Percentiles rank a stretch among this genome's conserved stretches.
Conservation (phyloP, 2,329 filamentous ascomycete species). For the Akanthomyces muscarius region DNA sequence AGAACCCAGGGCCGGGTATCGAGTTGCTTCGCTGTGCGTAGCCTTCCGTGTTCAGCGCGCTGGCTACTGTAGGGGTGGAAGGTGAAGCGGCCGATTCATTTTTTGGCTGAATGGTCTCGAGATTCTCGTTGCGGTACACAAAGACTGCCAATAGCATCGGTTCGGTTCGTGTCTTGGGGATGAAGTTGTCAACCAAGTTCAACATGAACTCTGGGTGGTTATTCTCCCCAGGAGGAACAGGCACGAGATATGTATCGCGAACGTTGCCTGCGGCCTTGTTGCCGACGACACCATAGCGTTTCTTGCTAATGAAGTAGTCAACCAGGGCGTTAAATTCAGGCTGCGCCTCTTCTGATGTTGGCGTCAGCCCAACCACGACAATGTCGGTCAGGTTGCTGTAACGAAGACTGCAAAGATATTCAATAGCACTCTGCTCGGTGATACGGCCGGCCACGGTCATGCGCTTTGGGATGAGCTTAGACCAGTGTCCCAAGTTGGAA, state of each 20-base stretch:
- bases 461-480: slow-evolving; percentile 65
- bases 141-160: slow-evolving; percentile 80
- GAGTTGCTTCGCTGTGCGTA: slow-evolving; percentile 44
- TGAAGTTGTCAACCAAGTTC: slow-evolving; percentile 77
- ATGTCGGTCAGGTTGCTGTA: slow-evolving; percentile 82
- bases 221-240: slow-evolving; percentile 67
- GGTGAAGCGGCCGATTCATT: slow-evolving; percentile 16
- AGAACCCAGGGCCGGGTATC: slow-evolving; percentile 49
- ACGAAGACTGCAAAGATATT: slow-evolving; percentile 83
- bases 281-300: slow-evolving; percentile 82
- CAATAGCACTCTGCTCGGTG: slow-evolving; percentile 74
- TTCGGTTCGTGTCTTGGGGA: slow-evolving; percentile 68
- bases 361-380: slow-evolving; percentile 69
- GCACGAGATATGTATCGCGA: slow-evolving; percentile 87
- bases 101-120: slow-evolving; percentile 30
- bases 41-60: slow-evolving; percentile 30
- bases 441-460: slow-evolving; percentile 77
- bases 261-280: slow-evolving; percentile 72
- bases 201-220: slow-evolving; percentile 81
- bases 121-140: slow-evolving; percentile 66
- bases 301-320: slow-evolving; percentile 78
- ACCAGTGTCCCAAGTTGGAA: slow-evolving; percentile 61
- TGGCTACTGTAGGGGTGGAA: slow-evolving; percentile 18
- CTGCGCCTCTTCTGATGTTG: slow-evolving; percentile 56
- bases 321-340: slow-evolving; percentile 72